Evolutionary conservation across 768 basidiomycete species (phyloP).

Genomic region (Amanita brunnescens): DNA sequence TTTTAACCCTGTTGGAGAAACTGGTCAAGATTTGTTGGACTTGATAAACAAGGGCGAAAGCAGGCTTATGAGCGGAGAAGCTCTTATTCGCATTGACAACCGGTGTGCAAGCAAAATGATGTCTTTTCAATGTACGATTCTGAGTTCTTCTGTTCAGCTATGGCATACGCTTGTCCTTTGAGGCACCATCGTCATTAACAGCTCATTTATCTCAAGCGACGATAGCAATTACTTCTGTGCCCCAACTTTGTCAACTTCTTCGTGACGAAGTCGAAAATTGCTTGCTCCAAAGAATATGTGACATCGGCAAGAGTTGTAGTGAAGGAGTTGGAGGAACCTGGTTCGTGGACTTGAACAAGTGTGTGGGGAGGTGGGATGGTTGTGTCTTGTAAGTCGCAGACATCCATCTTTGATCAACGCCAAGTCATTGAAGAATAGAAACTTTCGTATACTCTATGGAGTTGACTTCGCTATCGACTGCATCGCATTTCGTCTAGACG

Average conservation of each 20-base stretch:
- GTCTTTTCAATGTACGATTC: background rate
- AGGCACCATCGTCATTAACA: slow-evolving; percentile 66
- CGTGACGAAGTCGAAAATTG: slow-evolving; percentile 70
- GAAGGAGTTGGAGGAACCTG: slow-evolving; percentile 56
- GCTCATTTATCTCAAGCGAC: slow-evolving; percentile 79
- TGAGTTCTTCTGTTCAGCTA: slow-evolving; percentile 35
- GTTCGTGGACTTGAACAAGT: slow-evolving; percentile 69
- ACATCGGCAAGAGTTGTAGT: slow-evolving; percentile 47
- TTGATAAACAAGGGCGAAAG: slow-evolving; percentile 32
- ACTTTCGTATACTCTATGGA: slow-evolving; percentile 50
- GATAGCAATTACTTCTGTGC: slow-evolving; percentile 60
- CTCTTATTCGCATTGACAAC: slow-evolving; percentile 60
- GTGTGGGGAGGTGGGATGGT: slow-evolving; percentile 76
- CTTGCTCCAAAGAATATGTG: slow-evolving; percentile 60
- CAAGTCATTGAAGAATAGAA: slow-evolving; percentile 29
- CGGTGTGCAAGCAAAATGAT: slow-evolving; percentile 30
- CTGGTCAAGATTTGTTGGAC: slow-evolving; percentile 49
- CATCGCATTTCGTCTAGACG: slow-evolving; percentile 46
- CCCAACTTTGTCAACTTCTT: slow-evolving; percentile 67
- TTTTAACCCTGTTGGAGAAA: slow-evolving; percentile 60
- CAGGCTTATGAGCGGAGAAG: slow-evolving; percentile 58
- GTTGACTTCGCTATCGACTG: slow-evolving; percentile 45
- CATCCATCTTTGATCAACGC: background rate
- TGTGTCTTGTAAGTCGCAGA: slow-evolving; percentile 54
- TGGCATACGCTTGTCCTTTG: slow-evolving; percentile 66